These are phyloP conservation scores for Cucumis cinereus DNA, from an alignment of 306 rosid genomes.

Conservation along the genomic window DNA sequence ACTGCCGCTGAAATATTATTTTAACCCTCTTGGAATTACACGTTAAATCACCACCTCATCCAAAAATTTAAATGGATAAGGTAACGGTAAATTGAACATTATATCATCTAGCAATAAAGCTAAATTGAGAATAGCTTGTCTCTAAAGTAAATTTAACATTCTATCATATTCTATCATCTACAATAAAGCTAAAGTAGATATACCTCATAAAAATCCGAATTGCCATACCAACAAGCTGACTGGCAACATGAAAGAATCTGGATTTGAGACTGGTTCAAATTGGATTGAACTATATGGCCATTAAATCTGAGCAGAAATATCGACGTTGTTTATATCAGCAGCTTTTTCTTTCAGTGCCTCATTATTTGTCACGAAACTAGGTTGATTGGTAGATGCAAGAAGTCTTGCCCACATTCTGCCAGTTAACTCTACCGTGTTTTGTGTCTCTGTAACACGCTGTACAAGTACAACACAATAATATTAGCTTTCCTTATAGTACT, in stretches of 20 bases:
- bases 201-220: background rate
- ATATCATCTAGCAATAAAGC: background rate
- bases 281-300: background rate
- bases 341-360: constrained; percentile 15
- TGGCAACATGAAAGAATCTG: background rate
- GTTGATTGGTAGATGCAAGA: constrained; percentile 91
- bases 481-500: background rate
- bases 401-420: constrained; percentile 95
- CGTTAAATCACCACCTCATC: too few relatives aligned
- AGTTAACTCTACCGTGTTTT: constrained; percentile 46
- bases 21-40: too few relatives aligned
- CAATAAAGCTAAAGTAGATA: background rate
- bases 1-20: background rate
- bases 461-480: constrained; percentile 21
- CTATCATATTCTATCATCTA: too few relatives aligned
- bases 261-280: background rate
- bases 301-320: constrained; percentile 17
- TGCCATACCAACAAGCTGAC: background rate
- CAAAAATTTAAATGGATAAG: too few relatives aligned
- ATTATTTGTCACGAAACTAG: constrained; percentile 45
- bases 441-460: constrained; percentile 78
- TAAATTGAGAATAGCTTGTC: background rate
- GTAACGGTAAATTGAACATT: too few relatives aligned
- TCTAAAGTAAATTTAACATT: too few relatives aligned
- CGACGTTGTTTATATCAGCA: constrained; percentile 15